Base-by-base conservation (phyloP, 768 basidiomycete genomes). In the Termitomyces sp. region DNA sequence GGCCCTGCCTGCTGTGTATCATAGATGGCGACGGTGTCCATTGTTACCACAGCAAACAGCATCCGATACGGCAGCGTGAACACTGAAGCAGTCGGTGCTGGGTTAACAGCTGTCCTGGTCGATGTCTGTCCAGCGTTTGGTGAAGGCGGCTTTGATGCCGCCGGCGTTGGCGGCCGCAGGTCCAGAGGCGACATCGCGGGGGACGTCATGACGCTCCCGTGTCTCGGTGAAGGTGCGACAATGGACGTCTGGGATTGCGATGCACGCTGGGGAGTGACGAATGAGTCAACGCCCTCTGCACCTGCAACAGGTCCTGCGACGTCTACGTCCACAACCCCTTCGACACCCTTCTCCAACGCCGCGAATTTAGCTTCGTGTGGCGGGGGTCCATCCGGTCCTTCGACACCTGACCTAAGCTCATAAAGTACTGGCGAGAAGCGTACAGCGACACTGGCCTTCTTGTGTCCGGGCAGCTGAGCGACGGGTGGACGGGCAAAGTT, bases 1-100 rank as follows among this genome's bases (percentile, higher is more conserved):
- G 97, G 97, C 2, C 87, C 83, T 1, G 91, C 81, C 73, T 98
- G 96, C 71, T 98, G 97, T 4, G 95, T 98, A 67, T 99, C 97
- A 66, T 99, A 94, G 51, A 99, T 87, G 26, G 90, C 81, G 44
- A 99, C 84, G 0, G 92, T 87, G 70, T 99, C 97, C 85, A 94
- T 97, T 21, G 96, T 97, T 47, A 93, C 88, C 15, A 98, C 93
- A 1, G 97, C 93, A 63, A 88, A 98, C 42, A 98, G 70, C 87
- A 98, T 90, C 49, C 97, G 80, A 69, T 98, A 98, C 2, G 95
- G 91, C 46, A 98, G 71, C 9, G 90, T 82, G 66, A 98, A 98
- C 2, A 97, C 76, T 14, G 90, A 87, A 15, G 79, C 81, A 0
- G 80, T 77, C 15, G 40, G 17, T 37, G 50, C 32, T 19, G 56